phyloP scores from a whole-genome alignment of 73 alveolate genomes.

The Paramecium caudatum region DNA sequence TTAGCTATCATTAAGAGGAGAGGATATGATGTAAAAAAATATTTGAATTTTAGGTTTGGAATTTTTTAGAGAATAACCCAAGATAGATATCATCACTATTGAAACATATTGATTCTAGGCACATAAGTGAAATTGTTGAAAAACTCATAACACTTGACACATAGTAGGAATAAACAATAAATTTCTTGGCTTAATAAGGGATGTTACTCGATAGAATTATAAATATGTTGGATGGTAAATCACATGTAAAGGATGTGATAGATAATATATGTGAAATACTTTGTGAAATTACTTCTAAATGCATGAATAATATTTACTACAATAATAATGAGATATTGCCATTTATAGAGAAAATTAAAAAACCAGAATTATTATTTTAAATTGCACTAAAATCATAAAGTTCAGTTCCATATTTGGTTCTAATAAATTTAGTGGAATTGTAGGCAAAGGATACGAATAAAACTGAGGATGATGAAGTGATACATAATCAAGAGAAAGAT shows the following conservation, averaged over 20 bases:
- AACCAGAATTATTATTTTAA: background rate
- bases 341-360: background rate
- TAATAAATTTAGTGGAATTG: slow-evolving; percentile 15
- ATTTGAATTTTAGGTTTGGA: no score
- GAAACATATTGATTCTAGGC: background rate
- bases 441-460: background rate
- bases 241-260: background rate
- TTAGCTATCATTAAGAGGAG: background rate
- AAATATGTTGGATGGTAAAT: background rate
- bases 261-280: slow-evolving; percentile 3
- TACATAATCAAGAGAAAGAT: background rate
- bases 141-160: background rate
- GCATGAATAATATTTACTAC: background rate
- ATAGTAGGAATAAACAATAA: background rate
- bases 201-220: background rate
- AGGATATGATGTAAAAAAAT: no score
- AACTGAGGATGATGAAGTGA: slow-evolving; percentile 9
- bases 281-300: background rate
- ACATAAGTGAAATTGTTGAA: background rate
- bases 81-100: background rate
- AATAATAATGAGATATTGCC: background rate
- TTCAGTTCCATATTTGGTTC: background rate
- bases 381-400: slow-evolving; percentile 3
- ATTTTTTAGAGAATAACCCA: background rate
- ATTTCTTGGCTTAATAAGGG: background rate